These are phyloP conservation scores for Lactarius quietus DNA, from an alignment of 768 basidiomycete genomes.

Conservation along the genomic window DNA sequence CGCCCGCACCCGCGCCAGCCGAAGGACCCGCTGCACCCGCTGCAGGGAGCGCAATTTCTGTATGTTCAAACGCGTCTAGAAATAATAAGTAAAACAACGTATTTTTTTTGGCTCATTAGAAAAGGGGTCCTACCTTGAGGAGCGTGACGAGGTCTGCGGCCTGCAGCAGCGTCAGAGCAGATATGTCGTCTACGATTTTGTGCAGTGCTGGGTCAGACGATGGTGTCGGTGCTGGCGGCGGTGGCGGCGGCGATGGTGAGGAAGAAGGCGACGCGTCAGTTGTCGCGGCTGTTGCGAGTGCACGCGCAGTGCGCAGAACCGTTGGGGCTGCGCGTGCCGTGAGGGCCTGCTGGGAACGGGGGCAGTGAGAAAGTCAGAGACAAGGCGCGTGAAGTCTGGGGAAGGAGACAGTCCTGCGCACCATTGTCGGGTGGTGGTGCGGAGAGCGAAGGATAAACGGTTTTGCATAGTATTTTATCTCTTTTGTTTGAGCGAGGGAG, in stretches of 20 bases:
- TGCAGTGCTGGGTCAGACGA: slow-evolving; percentile 63
- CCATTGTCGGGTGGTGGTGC: slow-evolving; percentile 3
- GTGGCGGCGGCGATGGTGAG: slow-evolving; percentile 40
- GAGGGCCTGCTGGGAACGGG: slow-evolving; percentile 1
- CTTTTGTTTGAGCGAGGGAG: not conserved
- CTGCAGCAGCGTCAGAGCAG: slow-evolving; percentile 82
- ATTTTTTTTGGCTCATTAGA: not conserved
- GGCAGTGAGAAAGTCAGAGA: not conserved
- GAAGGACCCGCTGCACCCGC: slow-evolving; percentile 59
- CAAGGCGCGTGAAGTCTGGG: not conserved
- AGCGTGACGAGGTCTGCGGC: slow-evolving; percentile 91
- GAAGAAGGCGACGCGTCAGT: slow-evolving; percentile 42
- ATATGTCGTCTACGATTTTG: slow-evolving; percentile 91
- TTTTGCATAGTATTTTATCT: not conserved
- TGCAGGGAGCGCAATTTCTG: slow-evolving; percentile 94
- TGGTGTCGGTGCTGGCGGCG: slow-evolving; percentile 21
- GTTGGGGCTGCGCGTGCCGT: not conserved
- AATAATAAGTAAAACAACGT: not conserved
- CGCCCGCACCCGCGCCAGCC: slow-evolving; percentile 54
- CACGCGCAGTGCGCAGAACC: not conserved
- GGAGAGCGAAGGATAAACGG: slow-evolving; percentile 5
- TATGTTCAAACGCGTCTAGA: slow-evolving; percentile 89
- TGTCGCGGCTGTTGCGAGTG: slow-evolving; percentile 42
- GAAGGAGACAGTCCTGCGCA: not conserved
- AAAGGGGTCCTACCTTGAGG: slow-evolving; percentile 65